Conservation (phyloP, 305 asterid genomes). For the Stenogyne calaminthoides region DNA sequence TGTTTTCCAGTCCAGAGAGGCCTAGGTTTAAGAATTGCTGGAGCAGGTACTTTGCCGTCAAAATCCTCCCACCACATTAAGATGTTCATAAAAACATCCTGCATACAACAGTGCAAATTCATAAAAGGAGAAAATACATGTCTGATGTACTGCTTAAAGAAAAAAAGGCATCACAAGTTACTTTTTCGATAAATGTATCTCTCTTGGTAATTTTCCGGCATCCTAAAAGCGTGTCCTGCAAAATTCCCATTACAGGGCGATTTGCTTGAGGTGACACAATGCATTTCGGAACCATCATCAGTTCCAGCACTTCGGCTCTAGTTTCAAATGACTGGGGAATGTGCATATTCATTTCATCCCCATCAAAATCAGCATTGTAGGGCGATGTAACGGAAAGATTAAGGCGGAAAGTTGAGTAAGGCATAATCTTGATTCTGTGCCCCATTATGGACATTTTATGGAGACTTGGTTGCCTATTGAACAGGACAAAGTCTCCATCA, state of each 20-base stretch:
- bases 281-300: conserved; percentile 99
- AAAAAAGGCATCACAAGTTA: conserved; percentile 21
- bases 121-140: not conserved
- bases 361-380: conserved; percentile 99
- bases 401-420: conserved; percentile 94
- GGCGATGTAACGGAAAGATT: conserved; percentile 98
- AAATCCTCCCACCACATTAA: conserved; percentile 99
- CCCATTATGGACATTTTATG: conserved; percentile 99
- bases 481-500: conserved; percentile 97
- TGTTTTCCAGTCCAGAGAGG: conserved; percentile 99
- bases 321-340: conserved; percentile 99
- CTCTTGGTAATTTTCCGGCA: conserved; percentile 96
- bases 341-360: conserved; percentile 99
- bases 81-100: conserved; percentile 99
- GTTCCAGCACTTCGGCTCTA: conserved; percentile 95
- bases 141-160: not conserved
- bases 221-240: conserved; percentile 96
- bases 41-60: conserved; percentile 98
- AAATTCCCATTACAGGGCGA: conserved; percentile 98
- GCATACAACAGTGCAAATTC: conserved; percentile 31
- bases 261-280: conserved; percentile 96
- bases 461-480: conserved; percentile 98
- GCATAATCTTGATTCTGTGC: conserved; percentile 97
- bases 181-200: conserved; percentile 98
- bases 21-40: conserved; percentile 91